A percentile compares a stretch with the other conserved stretches of the same genome.
Conservation (phyloP, 2,329 filamentous ascomycete species). For the Ophiognomonia clavigignenti-juglandacearum region DNA sequence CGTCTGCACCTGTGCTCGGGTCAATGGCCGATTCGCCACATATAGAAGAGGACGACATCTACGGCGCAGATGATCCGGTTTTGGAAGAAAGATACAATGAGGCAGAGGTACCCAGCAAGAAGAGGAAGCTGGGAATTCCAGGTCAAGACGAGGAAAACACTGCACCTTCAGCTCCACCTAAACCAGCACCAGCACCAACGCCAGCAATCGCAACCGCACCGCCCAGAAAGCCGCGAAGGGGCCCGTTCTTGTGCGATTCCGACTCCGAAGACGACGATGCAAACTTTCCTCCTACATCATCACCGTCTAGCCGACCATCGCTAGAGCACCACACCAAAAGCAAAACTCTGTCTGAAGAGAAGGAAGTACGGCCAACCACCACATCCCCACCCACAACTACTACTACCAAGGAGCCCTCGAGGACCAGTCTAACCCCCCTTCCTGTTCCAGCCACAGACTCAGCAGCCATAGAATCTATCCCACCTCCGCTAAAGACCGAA, state of each 20-base stretch:
- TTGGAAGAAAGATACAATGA: conserved; percentile 34
- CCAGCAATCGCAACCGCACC: too few relatives aligned
- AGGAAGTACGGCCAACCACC: conserved; percentile 12
- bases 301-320: too few relatives aligned
- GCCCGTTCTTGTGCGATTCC: conserved; percentile 69
- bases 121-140: conserved; percentile 34
- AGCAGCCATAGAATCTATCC: not conserved
- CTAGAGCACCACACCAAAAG: not conserved
- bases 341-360: conserved; percentile 1
- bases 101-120: conserved; percentile 31
- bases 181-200: too few relatives aligned
- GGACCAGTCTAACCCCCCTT: conserved; percentile 13
- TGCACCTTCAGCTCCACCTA: conserved; percentile 1
- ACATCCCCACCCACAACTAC: not conserved
- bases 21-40: conserved; percentile 6
- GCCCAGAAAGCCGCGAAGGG: conserved; percentile 32
- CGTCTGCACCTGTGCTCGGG: conserved; percentile 11
- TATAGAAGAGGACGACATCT: conserved; percentile 19
- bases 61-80: conserved; percentile 15
- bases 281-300: not conserved
- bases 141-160: conserved; percentile 4
- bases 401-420: conserved; percentile 7
- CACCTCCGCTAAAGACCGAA: conserved; percentile 7
- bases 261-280: conserved; percentile 44
- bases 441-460: not conserved